phyloP scores from a whole-genome alignment of 805 yeast species.

The Wickerhamiella domercqiae region DNA sequence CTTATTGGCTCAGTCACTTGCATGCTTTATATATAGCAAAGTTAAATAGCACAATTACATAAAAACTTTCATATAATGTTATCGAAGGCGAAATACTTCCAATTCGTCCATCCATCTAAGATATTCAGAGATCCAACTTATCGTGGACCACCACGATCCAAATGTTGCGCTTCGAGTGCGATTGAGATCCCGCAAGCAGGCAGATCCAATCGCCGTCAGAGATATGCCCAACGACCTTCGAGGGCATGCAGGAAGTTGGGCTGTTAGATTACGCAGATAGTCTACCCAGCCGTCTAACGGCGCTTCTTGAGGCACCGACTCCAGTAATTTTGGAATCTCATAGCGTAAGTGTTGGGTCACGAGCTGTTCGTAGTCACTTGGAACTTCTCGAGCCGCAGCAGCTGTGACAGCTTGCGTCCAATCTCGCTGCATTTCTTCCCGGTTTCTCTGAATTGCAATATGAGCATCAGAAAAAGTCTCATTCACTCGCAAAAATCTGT shows the following conservation, averaged over 20 bases:
- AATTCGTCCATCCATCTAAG: constrained; percentile 36
- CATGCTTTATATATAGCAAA: too few relatives aligned
- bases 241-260: constrained; percentile 24
- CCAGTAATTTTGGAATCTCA: constrained; percentile 20
- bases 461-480: constrained; percentile 38
- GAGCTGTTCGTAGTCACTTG: constrained; percentile 8
- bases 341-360: constrained; percentile 6
- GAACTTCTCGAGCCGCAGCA: constrained; percentile 35
- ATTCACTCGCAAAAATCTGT: constrained; percentile 38
- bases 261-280: constrained; percentile 31
- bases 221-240: constrained; percentile 14
- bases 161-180: constrained; percentile 45
- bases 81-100: constrained; percentile 1
- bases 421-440: constrained; percentile 37
- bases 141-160: constrained; percentile 60
- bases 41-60: too few relatives aligned
- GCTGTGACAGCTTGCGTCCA: constrained; percentile 42
- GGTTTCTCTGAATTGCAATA: constrained; percentile 29
- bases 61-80: too few relatives aligned
- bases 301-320: neutral
- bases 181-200: constrained; percentile 20
- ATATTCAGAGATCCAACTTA: constrained; percentile 68
- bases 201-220: constrained; percentile 24
- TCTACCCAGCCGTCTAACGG: constrained; percentile 22
- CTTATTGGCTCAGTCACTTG: too few relatives aligned